Base-by-base conservation (phyloP, 208 protist genomes). In the Endotrypanum monterogeii region DNA sequence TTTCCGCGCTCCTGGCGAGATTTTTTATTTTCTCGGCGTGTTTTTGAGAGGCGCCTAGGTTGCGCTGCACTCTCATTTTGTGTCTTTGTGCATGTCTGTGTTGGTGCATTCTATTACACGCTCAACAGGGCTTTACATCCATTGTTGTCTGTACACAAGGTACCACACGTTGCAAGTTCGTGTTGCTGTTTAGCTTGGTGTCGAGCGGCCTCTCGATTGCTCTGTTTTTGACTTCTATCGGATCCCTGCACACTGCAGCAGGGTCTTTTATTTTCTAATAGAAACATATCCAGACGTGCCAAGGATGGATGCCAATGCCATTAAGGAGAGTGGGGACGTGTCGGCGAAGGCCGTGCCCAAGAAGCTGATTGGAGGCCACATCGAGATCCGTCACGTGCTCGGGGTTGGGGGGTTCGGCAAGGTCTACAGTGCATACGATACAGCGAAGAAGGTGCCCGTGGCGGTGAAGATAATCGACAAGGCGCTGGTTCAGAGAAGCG, bases 391-490 rank as follows among this genome's bases (percentile, higher is more conserved):
- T 52, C 89, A 94, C n/a, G 83, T 96, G 14, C 82, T 98, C 20
- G 94, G 94, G 28, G 88, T 87, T 8, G 94, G 94, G 9, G 91
- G 93, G 28, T 97, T 97, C 67, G 92, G 93, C 37, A 94, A 94
- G 73, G 94, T 98, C 1, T 95, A 96, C 77, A 88, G 83, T 52
- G 93, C 83, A 20, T 92, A 90, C 57, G 93, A 96, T 74, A 85
- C 78, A 37, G 91, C 93, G 71, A 81, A 86, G 48, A 83, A 92
- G 63, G 77, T 83, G 28, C 87, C 97, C 58, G 90, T 96, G 12
- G 96, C 96, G 16, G 96, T 98, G 28, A 98, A 98, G 80, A 89
- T 95, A 63, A 96, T 98, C 68, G 89, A 95, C 69, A 97, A 96
- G 74, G 80, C 68, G 61, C 66, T 96, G 35, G 89, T 97, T 37